Evolutionary conservation across 345 rosid genomes (phyloP), one percentile per base, ranked within the genome.

Genomic region (Atalantia buxifolia): DNA sequence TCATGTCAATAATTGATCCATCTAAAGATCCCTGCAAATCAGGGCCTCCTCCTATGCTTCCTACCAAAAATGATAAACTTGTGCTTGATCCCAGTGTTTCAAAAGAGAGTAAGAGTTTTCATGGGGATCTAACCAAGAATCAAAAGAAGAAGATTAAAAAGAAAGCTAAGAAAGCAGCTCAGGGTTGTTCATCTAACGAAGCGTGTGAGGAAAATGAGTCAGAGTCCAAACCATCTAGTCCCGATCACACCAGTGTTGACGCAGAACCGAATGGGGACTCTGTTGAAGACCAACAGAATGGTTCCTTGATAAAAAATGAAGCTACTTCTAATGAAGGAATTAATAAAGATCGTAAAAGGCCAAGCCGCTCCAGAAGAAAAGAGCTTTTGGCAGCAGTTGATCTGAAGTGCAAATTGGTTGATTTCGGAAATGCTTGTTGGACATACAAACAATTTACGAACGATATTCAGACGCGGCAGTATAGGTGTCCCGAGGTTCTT

Each of bases 361-460:
- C 85, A 31, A 81, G 83, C 62, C 84, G 88, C 57, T 85, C 85
- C n/a, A 77, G 76, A 56, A 87, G 95, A 84, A 79, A 77, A 81
- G 85, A 81, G 71, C 83, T 90, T 56, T 68, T 88, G 77, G 84
- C 79, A 31, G 84, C 93, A 22, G 81, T 80, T 72, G 92, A 90
- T 61, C 63, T 86, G 28, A 90, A 82, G 70, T 92, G 92, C 87
- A 92, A 92, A 84, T 83, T 92, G 86, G 93, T 92, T 28, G 95
- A 92, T 78, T 92, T 90, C 81, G 91, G 95, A 31, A 92, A 88
- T 90, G 93, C 93, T 25, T 92, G 93, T 80, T 92, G 95, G 95
- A 92, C 95, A 38, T 86, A 88, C 82, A 90, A 92, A 84, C 95
- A 92, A 79, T 90, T 92, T 77, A 90, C 95, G 9, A 88, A 81